phyloP scores from a whole-genome alignment of 2,329 filamentous ascomycete species.

The Talaromyces sp. region DNA sequence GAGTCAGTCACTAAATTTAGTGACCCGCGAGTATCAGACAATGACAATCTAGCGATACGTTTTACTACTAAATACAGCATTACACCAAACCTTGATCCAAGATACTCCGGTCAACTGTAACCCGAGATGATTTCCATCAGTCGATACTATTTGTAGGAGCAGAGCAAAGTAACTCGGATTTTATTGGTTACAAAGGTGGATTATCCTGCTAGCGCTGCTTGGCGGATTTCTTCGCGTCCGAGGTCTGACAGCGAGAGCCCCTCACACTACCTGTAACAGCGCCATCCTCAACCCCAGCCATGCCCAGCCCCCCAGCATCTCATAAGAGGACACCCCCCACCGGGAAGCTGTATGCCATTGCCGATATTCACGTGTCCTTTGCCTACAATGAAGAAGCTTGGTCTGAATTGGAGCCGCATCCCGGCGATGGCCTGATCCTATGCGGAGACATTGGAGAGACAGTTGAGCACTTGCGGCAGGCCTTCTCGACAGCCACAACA shows the following conservation, averaged over 20 bases:
- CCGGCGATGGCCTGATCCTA: slow-evolving; percentile 9
- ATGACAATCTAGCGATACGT: too few species aligned
- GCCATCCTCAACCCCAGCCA: not conserved
- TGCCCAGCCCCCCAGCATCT: not conserved
- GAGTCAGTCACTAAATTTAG: too few species aligned
- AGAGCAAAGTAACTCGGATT: too few species aligned
- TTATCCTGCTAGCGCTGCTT: not conserved
- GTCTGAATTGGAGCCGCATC: slow-evolving; percentile 10
- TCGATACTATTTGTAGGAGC: too few species aligned
- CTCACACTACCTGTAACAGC: not conserved
- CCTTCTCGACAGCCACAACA: slow-evolving; percentile 6
- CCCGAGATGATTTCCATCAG: too few species aligned
- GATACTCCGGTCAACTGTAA: too few species aligned
- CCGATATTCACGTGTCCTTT: slow-evolving; percentile 8
- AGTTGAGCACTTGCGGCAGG: slow-evolving; percentile 7
- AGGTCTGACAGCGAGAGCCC: not conserved
- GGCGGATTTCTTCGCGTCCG: not conserved
- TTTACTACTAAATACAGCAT: too few species aligned
- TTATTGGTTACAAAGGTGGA: not conserved
- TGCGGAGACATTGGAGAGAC: slow-evolving; percentile 11
- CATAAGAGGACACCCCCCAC: not conserved
- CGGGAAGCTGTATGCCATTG: slow-evolving; percentile 9
- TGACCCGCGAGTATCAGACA: too few species aligned
- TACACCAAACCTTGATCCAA: too few species aligned
- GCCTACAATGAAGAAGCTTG: slow-evolving; percentile 6